Conservation (phyloP, 169 alveolate genomes). For the Eimeria sp. region DNA sequence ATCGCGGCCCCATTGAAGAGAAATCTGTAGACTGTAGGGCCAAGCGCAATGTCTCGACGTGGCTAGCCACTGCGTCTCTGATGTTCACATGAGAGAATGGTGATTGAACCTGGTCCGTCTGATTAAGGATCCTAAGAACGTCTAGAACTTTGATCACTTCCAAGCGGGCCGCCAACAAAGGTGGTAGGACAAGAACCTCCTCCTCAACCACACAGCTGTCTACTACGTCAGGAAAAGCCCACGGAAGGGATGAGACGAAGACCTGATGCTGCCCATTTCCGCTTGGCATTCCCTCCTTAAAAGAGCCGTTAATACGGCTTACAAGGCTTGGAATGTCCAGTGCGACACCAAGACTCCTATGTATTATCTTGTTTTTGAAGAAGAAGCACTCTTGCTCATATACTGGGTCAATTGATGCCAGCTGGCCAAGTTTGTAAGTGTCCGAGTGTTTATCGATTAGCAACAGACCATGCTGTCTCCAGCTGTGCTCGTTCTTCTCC, state of each 20-base stretch:
- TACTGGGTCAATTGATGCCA: conserved; percentile 34
- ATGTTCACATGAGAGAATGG: background rate
- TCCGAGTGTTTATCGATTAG: background rate
- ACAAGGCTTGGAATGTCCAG: background rate
- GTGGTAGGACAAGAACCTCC: conserved; percentile 73
- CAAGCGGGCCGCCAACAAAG: conserved; percentile 5
- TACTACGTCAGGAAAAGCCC: conserved; percentile 59
- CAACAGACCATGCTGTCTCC: background rate
- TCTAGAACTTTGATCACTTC: background rate
- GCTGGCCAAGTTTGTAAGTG: background rate
- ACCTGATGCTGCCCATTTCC: background rate
- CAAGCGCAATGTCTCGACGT: background rate
- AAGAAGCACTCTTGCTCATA: conserved; percentile 24
- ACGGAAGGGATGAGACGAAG: conserved; percentile 59
- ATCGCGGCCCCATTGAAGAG: background rate
- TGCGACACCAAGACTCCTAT: background rate
- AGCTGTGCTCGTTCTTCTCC: background rate
- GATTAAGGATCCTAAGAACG: background rate
- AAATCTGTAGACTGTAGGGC: conserved; percentile 21
- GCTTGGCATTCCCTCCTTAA: background rate
- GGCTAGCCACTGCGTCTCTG: background rate
- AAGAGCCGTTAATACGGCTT: background rate
- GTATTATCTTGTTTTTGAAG: conserved; percentile 21
- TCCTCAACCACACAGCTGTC: conserved; percentile 74
- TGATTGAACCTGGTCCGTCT: background rate